A percentile compares a stretch with the other conserved stretches of the same genome.
These are phyloP conservation scores for Pseudofabraea citricarpa DNA, from an alignment of 2,329 filamentous ascomycete species.

Conservation along the genomic window DNA sequence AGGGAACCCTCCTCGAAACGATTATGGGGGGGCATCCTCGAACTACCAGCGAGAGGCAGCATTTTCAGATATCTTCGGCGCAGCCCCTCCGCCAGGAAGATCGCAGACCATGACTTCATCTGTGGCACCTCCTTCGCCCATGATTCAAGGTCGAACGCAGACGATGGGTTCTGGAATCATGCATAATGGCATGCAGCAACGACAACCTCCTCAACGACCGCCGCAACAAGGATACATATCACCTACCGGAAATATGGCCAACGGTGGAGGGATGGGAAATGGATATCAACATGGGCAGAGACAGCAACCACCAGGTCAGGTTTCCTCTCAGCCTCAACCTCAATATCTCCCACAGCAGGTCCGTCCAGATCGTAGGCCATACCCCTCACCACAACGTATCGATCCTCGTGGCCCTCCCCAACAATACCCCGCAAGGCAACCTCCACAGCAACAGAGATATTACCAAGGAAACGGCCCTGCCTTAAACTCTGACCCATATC, in stretches of 20 bases:
- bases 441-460: constrained; percentile 50
- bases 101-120: constrained; percentile 94
- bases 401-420: constrained; percentile 28
- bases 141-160: constrained; percentile 66
- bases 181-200: constrained; percentile 48
- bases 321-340: constrained; percentile 42
- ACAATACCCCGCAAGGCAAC: constrained; percentile 38
- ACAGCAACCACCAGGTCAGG: constrained; percentile 23
- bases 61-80: constrained; percentile 93
- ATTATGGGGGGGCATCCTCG: constrained; percentile 39
- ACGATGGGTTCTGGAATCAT: constrained; percentile 54
- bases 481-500: constrained; percentile 78
- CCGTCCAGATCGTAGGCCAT: constrained; percentile 62
- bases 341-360: constrained; percentile 57
- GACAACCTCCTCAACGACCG: constrained; percentile 56
- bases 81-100: constrained; percentile 77
- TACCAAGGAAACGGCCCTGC: constrained; percentile 52
- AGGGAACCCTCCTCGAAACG: constrained; percentile 43
- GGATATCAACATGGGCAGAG: constrained; percentile 47
- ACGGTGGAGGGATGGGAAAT: constrained; percentile 34
- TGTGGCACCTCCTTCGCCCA: constrained; percentile 49
- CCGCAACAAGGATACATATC: constrained; percentile 34
- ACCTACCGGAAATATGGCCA: constrained; percentile 16
- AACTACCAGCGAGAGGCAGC: constrained; percentile 83
- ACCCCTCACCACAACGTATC: constrained; percentile 55